These are phyloP conservation scores for Discostella stelligera DNA, from an alignment of 352 stramenopile species.

Conservation along the genomic window DNA sequence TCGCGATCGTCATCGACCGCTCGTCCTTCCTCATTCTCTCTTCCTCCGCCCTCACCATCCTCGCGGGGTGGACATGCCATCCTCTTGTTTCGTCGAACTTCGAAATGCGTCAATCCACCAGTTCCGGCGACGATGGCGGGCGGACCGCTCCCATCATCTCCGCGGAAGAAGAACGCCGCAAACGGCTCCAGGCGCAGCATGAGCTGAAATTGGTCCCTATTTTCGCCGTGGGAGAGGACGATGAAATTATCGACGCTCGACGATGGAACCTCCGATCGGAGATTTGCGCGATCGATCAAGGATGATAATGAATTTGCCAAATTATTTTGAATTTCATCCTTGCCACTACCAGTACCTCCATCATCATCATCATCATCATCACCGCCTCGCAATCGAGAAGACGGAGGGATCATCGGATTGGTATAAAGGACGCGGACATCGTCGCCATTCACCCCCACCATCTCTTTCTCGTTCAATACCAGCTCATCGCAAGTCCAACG, in stretches of 20 bases:
- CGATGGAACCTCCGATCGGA: neutral
- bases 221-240: constrained; percentile 62
- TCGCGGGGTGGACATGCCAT: neutral
- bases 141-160: constrained; percentile 29
- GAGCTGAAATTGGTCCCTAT: constrained; percentile 52
- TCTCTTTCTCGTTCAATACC: constrained; percentile 63
- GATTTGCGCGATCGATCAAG: constrained; percentile 27
- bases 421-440: constrained; percentile 22
- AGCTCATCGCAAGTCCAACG: constrained; percentile 79
- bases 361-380: too few species aligned
- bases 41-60: neutral
- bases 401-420: constrained; percentile 44
- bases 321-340: constrained; percentile 5
- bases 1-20: constrained; percentile 30
- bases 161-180: constrained; percentile 60
- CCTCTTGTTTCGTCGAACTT: constrained; percentile 65
- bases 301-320: constrained; percentile 20
- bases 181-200: constrained; percentile 73
- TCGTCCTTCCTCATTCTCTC: neutral
- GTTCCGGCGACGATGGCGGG: constrained; percentile 65
- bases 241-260: constrained; percentile 59
- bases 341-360: neutral
- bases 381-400: constrained; percentile 19
- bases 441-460: constrained; percentile 44
- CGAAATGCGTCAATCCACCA: constrained; percentile 73